Conservation (phyloP, 495 filamentous ascomycete species). For the Lindgomyces ingoldianus region DNA sequence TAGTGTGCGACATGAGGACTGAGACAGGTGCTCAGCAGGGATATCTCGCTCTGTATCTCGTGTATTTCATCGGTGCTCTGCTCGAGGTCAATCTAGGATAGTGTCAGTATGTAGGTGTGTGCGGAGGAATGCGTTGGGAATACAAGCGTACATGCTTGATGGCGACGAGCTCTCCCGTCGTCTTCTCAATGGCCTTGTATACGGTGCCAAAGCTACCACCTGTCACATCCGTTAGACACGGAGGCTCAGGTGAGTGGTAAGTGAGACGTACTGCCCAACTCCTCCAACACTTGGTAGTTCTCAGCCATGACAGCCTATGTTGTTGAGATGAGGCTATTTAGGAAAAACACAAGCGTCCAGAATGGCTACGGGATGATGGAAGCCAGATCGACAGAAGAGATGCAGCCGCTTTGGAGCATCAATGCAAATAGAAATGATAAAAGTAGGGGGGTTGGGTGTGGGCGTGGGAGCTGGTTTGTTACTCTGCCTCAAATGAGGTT, state of each 20-base stretch:
- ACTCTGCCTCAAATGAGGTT: neutral
- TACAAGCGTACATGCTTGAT: conserved; percentile 72
- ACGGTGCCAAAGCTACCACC: conserved; percentile 96
- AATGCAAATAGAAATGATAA: conserved; percentile 13
- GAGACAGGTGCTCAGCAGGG: conserved; percentile 89
- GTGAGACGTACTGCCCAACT: conserved; percentile 72
- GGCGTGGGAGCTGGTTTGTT: neutral
- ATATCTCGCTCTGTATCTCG: conserved; percentile 97
- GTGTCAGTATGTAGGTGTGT: conserved; percentile 10
- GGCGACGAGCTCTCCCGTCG: conserved; percentile 84
- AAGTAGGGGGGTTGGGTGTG: conserved; percentile 3
- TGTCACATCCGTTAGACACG: conserved; percentile 22
- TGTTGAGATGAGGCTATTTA: conserved; percentile 1
- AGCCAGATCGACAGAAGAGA: conserved; percentile 27
- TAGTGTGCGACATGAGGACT: conserved; percentile 95
- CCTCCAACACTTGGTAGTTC: conserved; percentile 87
- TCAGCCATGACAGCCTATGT: conserved; percentile 59
- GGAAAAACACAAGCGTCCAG: conserved; percentile 24
- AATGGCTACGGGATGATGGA: neutral
- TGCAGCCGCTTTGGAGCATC: conserved; percentile 21
- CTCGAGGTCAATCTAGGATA: conserved; percentile 88
- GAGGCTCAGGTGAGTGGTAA: neutral
- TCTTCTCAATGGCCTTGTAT: conserved; percentile 88
- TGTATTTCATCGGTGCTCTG: conserved; percentile 96
- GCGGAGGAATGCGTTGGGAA: neutral